Conservation (phyloP, 2,329 filamentous ascomycete species). For the Diaporthe australafricana region DNA sequence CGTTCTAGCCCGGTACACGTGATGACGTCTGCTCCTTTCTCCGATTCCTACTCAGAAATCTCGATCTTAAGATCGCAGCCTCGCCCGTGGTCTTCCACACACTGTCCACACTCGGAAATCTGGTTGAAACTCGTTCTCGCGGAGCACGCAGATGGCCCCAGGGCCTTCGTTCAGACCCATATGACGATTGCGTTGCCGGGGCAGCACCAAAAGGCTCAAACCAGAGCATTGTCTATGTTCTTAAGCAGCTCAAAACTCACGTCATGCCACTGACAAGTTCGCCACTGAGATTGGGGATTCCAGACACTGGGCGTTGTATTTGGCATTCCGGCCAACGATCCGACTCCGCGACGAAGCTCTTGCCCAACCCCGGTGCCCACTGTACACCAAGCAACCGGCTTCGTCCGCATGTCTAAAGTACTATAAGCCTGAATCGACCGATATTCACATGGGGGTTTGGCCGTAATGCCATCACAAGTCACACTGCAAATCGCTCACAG, state of each 20-base stretch:
- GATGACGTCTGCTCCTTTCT: conserved; percentile 8
- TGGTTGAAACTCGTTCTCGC: neutral
- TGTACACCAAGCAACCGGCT: neutral
- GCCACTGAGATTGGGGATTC: conserved; percentile 16
- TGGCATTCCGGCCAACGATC: conserved; percentile 5
- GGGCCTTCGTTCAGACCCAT: too few species aligned
- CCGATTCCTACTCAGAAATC: neutral
- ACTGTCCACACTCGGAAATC: neutral
- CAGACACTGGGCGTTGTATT: neutral
- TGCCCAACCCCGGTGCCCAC: neutral
- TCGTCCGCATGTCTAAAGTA: neutral
- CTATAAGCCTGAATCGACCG: neutral
- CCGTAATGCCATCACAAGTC: neutral
- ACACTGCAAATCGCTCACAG: neutral
- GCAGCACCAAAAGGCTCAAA: neutral
- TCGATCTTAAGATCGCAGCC: conserved; percentile 12
- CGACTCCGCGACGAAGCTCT: conserved; percentile 15
- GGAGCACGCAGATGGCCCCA: neutral
- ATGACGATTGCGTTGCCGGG: neutral
- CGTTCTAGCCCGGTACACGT: conserved; percentile 25
- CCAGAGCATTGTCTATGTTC: neutral
- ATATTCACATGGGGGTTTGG: neutral
- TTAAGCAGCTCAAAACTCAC: neutral
- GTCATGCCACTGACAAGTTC: neutral
- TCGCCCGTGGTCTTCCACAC: neutral